Percentiles rank a stretch among this genome's conserved stretches.
phyloP scores from a whole-genome alignment of 2,329 filamentous ascomycete species.

The Aspergillus sp. region DNA sequence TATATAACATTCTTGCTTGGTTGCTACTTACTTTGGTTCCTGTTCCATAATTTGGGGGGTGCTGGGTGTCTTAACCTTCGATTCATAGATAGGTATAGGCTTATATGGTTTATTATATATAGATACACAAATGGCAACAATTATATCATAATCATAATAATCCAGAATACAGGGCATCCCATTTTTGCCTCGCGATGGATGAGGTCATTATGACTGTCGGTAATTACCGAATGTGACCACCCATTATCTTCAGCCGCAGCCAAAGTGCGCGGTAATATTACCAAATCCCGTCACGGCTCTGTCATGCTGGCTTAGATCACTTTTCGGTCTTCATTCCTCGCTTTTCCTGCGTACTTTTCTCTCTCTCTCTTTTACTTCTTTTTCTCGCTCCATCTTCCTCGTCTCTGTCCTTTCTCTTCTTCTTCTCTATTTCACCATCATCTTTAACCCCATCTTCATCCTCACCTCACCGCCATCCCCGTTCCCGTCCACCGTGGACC shows the following conservation, averaged over 20 bases:
- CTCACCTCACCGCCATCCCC: neutral
- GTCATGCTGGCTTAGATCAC: neutral
- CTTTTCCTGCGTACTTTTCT: conserved; percentile 1
- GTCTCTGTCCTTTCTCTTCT: conserved; percentile 6
- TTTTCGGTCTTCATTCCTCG: neutral
- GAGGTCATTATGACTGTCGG: conserved; percentile 14
- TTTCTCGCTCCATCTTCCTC: conserved; percentile 1
- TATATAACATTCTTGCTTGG: too few species aligned
- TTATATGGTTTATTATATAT: too few species aligned
- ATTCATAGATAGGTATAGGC: too few species aligned
- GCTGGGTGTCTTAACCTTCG: too few species aligned
- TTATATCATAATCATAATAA: too few species aligned
- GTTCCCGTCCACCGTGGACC: neutral
- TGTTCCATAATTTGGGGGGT: too few species aligned
- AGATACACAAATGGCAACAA: too few species aligned
- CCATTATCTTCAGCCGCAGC: neutral
- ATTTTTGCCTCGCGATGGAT: conserved; percentile 2
- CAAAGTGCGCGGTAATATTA: neutral
- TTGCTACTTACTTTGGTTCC: too few species aligned
- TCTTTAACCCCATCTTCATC: neutral
- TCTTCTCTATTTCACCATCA: conserved; percentile 3
- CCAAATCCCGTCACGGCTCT: neutral
- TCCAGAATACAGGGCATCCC: too few species aligned
- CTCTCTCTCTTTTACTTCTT: conserved; percentile 1
- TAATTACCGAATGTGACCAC: conserved; percentile 1